Conservation (phyloP, 345 rosid genomes). For the Eucalyptus erythrocorys region DNA sequence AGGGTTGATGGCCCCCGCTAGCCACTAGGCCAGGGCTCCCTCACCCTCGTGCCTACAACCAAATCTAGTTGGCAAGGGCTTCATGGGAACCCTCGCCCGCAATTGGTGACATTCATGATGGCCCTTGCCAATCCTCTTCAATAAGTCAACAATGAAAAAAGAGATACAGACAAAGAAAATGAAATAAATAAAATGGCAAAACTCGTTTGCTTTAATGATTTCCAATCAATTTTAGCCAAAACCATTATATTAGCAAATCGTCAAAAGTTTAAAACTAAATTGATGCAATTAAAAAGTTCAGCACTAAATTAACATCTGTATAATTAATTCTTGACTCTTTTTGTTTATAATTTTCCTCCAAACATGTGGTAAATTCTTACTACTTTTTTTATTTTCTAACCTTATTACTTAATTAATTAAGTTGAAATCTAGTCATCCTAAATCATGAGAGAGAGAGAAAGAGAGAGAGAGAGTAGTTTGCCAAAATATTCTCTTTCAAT, state of each 20-base stretch:
- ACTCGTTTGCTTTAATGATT: rapidly evolving
- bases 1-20: background rate
- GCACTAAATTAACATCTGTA: background rate
- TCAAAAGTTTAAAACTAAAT: background rate
- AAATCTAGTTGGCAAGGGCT: background rate
- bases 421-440: background rate
- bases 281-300: background rate
- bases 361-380: background rate
- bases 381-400: too few relatives aligned
- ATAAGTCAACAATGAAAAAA: background rate
- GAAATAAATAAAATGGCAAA: background rate
- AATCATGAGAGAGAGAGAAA: background rate
- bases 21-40: background rate
- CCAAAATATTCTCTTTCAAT: background rate
- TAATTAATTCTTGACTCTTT: background rate
- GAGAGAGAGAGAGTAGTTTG: background rate
- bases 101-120: background rate
- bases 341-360: background rate
- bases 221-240: background rate
- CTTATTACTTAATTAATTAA: background rate
- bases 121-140: background rate
- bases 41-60: background rate
- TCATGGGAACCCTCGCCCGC: background rate
- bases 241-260: background rate
- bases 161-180: background rate